Evolutionary conservation across 148 eudicot species (phyloP).

Genomic region (Limonium bicolor): DNA sequence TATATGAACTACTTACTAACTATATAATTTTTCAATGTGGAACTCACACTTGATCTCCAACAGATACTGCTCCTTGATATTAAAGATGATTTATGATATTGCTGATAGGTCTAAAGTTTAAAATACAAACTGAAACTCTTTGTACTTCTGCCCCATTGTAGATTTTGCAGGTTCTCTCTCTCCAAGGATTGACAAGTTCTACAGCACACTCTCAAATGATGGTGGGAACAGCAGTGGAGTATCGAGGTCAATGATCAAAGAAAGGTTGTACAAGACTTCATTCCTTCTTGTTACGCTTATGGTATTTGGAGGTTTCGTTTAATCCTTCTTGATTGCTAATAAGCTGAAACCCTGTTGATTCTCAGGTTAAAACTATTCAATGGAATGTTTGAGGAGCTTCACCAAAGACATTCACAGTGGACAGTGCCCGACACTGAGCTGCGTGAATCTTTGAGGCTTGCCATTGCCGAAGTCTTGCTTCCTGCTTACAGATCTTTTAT

Average conservation of each 20-base stretch:
- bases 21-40: no score
- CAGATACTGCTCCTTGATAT: no score
- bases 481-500: constrained; percentile 96
- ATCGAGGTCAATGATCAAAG: constrained; percentile 75
- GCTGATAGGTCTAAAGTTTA: neutral
- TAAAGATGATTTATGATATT: no score
- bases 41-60: no score
- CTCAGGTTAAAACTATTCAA: constrained; percentile 76
- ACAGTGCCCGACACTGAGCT: constrained; percentile 94
- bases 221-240: constrained; percentile 93
- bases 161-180: constrained; percentile 78
- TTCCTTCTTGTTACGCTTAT: neutral
- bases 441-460: constrained; percentile 86
- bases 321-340: no score
- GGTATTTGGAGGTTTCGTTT: no score
- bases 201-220: constrained; percentile 36
- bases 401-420: constrained; percentile 97
- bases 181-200: constrained; percentile 56
- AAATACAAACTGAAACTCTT: no score
- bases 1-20: no score
- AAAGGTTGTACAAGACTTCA: constrained; percentile 31
- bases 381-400: constrained; percentile 92
- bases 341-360: no score
- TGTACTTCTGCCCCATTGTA: no score
- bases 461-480: constrained; percentile 89